These are phyloP conservation scores for Lipomyces sp. DNA, from an alignment of 805 yeast genomes.

Conservation along the genomic window DNA sequence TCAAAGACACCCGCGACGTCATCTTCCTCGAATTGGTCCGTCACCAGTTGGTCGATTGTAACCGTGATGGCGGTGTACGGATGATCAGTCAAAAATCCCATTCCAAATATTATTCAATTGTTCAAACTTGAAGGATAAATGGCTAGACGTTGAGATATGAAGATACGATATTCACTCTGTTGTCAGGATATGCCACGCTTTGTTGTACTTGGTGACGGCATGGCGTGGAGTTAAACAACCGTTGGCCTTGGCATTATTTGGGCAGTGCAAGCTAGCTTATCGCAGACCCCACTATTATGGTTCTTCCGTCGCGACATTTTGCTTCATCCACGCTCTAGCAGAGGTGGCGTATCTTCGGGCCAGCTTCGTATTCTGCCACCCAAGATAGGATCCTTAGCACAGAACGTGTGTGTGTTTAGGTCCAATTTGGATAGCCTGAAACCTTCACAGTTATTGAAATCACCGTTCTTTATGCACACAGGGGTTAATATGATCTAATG, in stretches of 20 bases:
- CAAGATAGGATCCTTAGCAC: background rate
- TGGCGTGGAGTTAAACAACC: no score
- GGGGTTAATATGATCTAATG: no score
- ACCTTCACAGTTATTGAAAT: no score
- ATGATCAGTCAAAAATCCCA: constrained; percentile 43
- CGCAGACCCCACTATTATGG: background rate
- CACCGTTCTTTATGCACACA: no score
- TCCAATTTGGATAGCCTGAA: no score
- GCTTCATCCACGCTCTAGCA: background rate
- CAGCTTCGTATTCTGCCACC: background rate
- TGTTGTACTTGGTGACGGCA: no score
- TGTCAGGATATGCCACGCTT: no score
- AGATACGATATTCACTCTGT: background rate
- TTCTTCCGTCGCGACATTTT: background rate
- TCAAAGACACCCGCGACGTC: constrained; percentile 59
- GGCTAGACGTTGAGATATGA: no score
- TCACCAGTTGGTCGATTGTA: constrained; percentile 47
- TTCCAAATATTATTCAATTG: background rate
- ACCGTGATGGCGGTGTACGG: constrained; percentile 53
- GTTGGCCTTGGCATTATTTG: no score
- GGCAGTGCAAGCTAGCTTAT: background rate
- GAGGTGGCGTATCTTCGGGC: background rate
- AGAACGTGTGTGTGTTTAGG: background rate
- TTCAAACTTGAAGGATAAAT: background rate
- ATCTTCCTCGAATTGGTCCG: constrained; percentile 44